phyloP scores from a whole-genome alignment of 441 rosid species.

The Cnidoscolus chayamansa region DNA sequence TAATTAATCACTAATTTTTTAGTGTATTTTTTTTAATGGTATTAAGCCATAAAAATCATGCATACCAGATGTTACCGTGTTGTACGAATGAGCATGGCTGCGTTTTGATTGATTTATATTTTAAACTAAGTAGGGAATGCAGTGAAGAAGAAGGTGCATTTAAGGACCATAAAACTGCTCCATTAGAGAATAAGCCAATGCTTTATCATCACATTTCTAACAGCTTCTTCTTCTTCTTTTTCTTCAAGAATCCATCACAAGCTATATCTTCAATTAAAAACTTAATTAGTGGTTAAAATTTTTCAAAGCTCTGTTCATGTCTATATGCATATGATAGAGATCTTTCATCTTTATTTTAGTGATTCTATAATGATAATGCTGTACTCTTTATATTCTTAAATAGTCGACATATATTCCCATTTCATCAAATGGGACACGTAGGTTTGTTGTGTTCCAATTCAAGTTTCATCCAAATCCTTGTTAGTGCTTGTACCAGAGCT shows the following conservation, averaged over 20 bases:
- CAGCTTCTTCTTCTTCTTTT: not conserved
- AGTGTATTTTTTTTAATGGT: too few relatives aligned
- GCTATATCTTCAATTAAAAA: too few relatives aligned
- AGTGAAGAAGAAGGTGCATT: slow-evolving; percentile 7
- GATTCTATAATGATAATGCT: not conserved
- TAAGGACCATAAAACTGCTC: slow-evolving; percentile 22
- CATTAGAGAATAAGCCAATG: slow-evolving; percentile 26
- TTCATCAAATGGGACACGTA: not conserved
- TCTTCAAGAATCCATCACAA: not conserved
- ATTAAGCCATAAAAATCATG: not conserved
- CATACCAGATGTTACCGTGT: not conserved
- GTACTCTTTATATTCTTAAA: too few relatives aligned
- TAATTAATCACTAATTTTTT: too few relatives aligned
- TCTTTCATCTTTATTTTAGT: slow-evolving; percentile 16
- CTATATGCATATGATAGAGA: not conserved
- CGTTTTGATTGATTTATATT: not conserved
- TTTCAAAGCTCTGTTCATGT: not conserved
- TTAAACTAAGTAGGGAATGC: slow-evolving; percentile 12
- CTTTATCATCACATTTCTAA: slow-evolving; percentile 12
- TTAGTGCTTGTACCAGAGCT: too few relatives aligned
- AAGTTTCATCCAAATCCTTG: too few relatives aligned
- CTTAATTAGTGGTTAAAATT: not conserved
- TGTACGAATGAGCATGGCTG: not conserved
- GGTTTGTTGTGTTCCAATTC: not conserved
- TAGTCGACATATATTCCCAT: not conserved